Evolutionary conservation across 1,284 basidiomycete species (phyloP), one percentile per base, ranked within the genome.

Genomic region (Fomes fomentarius): DNA sequence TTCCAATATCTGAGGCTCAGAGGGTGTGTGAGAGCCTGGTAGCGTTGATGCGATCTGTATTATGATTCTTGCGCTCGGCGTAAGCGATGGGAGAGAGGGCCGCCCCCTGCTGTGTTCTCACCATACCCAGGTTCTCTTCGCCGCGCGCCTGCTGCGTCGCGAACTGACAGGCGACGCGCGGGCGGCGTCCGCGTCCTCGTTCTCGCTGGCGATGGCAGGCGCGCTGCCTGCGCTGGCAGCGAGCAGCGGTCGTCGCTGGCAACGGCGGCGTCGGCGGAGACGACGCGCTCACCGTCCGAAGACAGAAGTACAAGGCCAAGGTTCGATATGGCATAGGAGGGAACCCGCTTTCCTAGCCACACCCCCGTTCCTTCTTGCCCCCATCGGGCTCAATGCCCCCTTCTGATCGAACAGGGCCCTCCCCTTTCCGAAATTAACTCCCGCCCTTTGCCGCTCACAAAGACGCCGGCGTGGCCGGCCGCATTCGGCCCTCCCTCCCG

Each of bases 1-100:
- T n/a, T n/a, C n/a, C n/a, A n/a, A n/a, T n/a, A n/a, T n/a, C n/a
- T n/a, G n/a, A n/a, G 35, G 25, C 35, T 47, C n/a, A 19, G 21
- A 24, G 37, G 42, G 47, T 50, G 47, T 33, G 28, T 26, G 34
- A 26, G 43, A 37, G 45, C 35, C 41, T 37, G 37, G 44, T 45
- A 50, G 50, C 52, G 50, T 40, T 58, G 52, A 58, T 58, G 50
- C 42, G 50, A 58, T 58, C 50, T 54, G 47, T 26, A 43, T 51
- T 45, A 43, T n/a, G n/a, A n/a, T 46, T 35, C 43, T 43, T 44
- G 28, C 51, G 44, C 46, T 47, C 47, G 50, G 38, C 40, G 34
- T 43, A 54, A 54, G 49, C 57, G 57, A 50, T 54, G 57, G 52
- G 52, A 54, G 47, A n/a, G n/a, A n/a, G n/a, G n/a, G n/a, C n/a